phyloP scores from a whole-genome alignment of 441 rosid species.

The Daphne laureola region DNA sequence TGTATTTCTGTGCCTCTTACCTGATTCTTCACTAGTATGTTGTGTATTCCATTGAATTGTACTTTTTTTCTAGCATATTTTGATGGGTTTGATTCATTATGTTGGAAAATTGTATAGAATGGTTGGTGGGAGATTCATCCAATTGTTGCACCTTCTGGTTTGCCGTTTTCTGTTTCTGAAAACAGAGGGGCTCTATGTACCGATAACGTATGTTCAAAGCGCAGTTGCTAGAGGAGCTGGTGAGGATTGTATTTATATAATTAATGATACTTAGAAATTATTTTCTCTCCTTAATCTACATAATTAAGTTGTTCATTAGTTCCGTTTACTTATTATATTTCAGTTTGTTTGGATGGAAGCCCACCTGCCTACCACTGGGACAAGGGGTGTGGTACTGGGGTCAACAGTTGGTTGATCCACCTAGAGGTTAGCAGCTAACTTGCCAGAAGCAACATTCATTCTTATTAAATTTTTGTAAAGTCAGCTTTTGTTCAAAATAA shows the following conservation, averaged over 20 bases:
- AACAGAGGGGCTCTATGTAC: constrained; percentile 40
- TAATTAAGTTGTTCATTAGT: not conserved
- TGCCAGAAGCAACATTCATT: not conserved
- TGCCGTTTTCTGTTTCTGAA: constrained; percentile 30
- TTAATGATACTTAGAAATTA: not conserved
- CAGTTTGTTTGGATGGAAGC: constrained; percentile 71
- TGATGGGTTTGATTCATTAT: not conserved
- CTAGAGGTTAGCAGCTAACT: constrained; percentile 47
- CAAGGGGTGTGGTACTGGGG: constrained; percentile 51
- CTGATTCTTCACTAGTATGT: not conserved
- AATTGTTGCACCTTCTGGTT: constrained; percentile 32
- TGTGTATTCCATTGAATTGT: not conserved
- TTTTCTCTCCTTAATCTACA: not conserved
- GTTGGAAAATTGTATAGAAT: constrained; percentile 35
- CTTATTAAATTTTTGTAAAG: not conserved
- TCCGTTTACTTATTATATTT: constrained; percentile 6
- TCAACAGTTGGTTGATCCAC: constrained; percentile 60
- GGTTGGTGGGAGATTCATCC: constrained; percentile 38
- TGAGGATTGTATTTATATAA: constrained; percentile 20
- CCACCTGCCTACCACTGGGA: constrained; percentile 68
- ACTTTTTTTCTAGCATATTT: not conserved
- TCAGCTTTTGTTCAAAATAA: not conserved
- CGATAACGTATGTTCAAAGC: constrained; percentile 47
- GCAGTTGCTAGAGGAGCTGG: constrained; percentile 85
- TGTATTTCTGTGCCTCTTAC: not conserved